Evolutionary conservation across 2,329 filamentous ascomycete genomes (phyloP).

Genomic region (Botrytis paeoniae): DNA sequence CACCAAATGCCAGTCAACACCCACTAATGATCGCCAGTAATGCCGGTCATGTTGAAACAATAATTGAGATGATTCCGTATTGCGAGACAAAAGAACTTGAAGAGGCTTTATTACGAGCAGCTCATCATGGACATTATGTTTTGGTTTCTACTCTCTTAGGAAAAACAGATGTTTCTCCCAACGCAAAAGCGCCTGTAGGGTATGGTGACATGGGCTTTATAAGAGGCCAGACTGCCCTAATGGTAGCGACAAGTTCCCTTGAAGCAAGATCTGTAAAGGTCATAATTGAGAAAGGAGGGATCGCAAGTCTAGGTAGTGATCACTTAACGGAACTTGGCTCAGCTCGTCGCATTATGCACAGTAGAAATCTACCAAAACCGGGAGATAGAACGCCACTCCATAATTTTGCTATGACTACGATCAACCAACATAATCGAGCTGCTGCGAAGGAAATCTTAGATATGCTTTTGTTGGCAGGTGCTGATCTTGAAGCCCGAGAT

Average conservation of each 20-base stretch:
- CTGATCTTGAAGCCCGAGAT: slow-evolving; percentile 30
- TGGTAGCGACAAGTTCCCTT: background rate
- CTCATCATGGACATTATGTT: background rate
- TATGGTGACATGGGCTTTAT: no score
- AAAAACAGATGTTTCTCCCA: background rate
- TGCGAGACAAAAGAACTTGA: background rate
- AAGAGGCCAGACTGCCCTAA: background rate
- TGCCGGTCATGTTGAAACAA: slow-evolving; percentile 29
- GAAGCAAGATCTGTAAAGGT: background rate
- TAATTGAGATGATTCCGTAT: slow-evolving; percentile 20
- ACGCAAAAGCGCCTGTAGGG: background rate
- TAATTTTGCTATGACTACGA: background rate
- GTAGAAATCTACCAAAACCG: no score
- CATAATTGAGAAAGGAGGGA: background rate
- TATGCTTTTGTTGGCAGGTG: slow-evolving; percentile 29
- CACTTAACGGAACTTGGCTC: no score
- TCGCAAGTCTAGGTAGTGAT: background rate
- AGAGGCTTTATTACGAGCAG: background rate
- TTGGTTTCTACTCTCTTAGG: background rate
- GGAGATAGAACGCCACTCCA: background rate
- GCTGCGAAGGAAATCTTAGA: slow-evolving; percentile 7
- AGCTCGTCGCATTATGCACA: no score
- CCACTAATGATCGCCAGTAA: slow-evolving; percentile 38
- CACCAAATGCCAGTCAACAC: slow-evolving; percentile 26
- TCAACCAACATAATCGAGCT: background rate